phyloP scores from a whole-genome alignment of 148 eudicot genomes.

The Chenopodium album region DNA sequence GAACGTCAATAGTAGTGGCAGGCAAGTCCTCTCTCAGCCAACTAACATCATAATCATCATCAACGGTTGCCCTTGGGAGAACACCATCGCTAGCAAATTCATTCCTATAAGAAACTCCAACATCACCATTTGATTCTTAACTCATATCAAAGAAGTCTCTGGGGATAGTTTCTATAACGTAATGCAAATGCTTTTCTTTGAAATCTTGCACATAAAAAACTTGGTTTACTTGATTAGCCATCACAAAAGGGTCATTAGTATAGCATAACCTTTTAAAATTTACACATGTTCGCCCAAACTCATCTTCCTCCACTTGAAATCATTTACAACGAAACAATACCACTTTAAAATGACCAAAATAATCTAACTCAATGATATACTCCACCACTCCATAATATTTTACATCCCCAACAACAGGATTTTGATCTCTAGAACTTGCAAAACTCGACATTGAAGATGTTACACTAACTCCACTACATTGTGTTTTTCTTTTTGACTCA shows the following conservation, averaged over 20 bases:
- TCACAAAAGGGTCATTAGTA: background rate
- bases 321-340: conserved; percentile 19
- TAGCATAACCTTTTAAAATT: conserved; percentile 7
- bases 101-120: background rate
- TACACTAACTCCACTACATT: too few relatives aligned
- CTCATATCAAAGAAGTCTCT: conserved; percentile 11
- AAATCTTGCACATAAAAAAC: too few relatives aligned
- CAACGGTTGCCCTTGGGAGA: background rate
- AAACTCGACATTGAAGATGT: conserved; percentile 3
- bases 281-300: background rate
- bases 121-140: background rate
- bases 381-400: conserved; percentile 12
- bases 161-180: conserved; percentile 1
- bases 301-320: conserved; percentile 3
- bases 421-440: conserved; percentile 23
- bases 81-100: background rate
- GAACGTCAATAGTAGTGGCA: too few relatives aligned
- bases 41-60: too few relatives aligned
- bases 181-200: background rate
- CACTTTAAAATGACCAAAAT: background rate
- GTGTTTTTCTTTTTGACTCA: too few relatives aligned
- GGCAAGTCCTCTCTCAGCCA: too few relatives aligned
- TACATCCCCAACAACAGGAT: conserved; percentile 13
- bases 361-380: conserved; percentile 20
- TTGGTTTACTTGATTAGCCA: too few relatives aligned